Base-by-base conservation (phyloP, 176 grass and related monocot genomes). In the Cenchrus americanus region DNA sequence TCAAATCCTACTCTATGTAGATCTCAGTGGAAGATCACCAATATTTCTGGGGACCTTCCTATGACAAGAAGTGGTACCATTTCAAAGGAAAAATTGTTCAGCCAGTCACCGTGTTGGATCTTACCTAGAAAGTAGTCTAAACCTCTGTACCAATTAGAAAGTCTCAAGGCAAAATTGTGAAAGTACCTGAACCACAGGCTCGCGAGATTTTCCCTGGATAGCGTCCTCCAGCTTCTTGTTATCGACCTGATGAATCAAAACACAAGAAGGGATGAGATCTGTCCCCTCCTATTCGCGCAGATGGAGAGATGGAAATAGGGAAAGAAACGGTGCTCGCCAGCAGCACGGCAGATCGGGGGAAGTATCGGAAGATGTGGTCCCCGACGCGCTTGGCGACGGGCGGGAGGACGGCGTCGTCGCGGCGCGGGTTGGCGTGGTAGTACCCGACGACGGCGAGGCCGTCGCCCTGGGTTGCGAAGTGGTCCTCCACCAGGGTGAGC, bases 341-440 rank as follows among this genome's bases (percentile, higher is more conserved):
- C 41, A 99, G 84, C 7, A 99, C 91, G 18, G 97, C 87, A 9
- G 93, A 94, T n/a, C 91, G 91, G 14, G 97, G 89, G 54, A 99
- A 99, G 81, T 92, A 89, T 55, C 93, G 88, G 86, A 96, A 99
- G 60, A 99, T 86, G 80, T 99, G 97, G 51, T 99, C 97, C 41
- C 97, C 97, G 13, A 96, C 91, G 86, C 85, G 92, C 89, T 93
- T 94, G 74, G 93, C 93, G 24, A 94, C 87, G 51, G 80, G 27
- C 13, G 93, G 89, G 18, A 99, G 97, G 15, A 92, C 91, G 3
- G 51, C n/a, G 71, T 99, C 91, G 54, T 94, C 86, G 64, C 82
- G 78, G 68, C 91, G 90, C 26, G 92, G 89, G 92, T 99, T 99
- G 57, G 97, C 91, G 90, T 99, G 97, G 80, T 99, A 99, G 89